Conservation (phyloP, 306 rosid genomes). For the Vigna trinervia region DNA sequence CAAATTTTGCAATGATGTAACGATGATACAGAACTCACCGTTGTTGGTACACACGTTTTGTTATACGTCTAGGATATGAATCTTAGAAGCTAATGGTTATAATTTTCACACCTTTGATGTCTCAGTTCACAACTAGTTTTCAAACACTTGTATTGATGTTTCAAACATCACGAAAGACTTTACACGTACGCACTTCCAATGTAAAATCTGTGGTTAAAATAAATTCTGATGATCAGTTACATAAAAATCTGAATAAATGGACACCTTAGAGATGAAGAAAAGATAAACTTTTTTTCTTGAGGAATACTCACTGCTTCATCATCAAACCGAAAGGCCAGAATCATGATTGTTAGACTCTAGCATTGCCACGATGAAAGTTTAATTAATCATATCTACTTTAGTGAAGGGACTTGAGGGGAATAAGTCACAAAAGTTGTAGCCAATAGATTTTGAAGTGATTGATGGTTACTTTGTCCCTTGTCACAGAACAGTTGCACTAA, state of each 20-base stretch:
- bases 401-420: slow-evolving; percentile 29
- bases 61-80: no score
- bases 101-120: neutral
- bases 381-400: slow-evolving; percentile 28
- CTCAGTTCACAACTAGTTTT: neutral
- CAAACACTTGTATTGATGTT: neutral
- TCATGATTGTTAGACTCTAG: neutral
- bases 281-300: neutral
- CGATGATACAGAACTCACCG: no score
- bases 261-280: neutral
- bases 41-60: no score
- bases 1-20: no score
- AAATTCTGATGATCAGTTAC: neutral
- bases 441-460: slow-evolving; percentile 32
- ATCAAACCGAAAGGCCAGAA: slow-evolving; percentile 13
- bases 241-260: neutral
- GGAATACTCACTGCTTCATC: neutral
- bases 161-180: neutral
- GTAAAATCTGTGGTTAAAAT: neutral
- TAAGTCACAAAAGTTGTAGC: slow-evolving; percentile 1
- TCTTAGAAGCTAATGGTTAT: no score
- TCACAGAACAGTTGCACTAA: slow-evolving; percentile 23
- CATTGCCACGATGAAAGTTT: neutral
- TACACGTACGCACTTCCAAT: neutral
- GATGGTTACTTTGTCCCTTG: slow-evolving; percentile 1